phyloP scores from a whole-genome alignment of 805 yeast species.

The Cyberlindnera xishuangbannaensis region DNA sequence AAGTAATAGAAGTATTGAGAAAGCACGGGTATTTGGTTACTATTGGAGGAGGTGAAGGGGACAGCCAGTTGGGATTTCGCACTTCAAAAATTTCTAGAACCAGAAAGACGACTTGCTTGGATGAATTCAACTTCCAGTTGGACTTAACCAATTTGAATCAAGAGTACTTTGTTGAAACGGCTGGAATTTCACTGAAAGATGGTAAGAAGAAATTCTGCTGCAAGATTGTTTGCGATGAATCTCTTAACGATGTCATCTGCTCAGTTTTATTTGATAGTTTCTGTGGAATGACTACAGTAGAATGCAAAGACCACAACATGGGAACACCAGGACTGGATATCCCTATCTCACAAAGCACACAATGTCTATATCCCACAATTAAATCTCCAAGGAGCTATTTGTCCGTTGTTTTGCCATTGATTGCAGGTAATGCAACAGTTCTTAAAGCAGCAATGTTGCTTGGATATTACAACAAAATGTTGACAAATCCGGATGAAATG shows the following conservation, averaged over 20 bases:
- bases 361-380: neutral
- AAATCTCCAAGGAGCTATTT: slow-evolving; percentile 4
- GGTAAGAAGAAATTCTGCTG: slow-evolving; percentile 10
- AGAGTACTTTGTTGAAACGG: slow-evolving; percentile 11
- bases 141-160: slow-evolving; percentile 1
- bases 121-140: slow-evolving; percentile 4
- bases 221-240: slow-evolving; percentile 5
- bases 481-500: slow-evolving; percentile 5
- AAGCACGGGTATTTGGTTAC: slow-evolving; percentile 9
- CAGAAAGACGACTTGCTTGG: neutral
- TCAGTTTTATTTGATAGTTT: slow-evolving; percentile 8
- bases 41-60: neutral
- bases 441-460: slow-evolving; percentile 10
- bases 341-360: slow-evolving; percentile 3
- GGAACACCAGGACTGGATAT: slow-evolving; percentile 6
- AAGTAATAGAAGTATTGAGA: slow-evolving; percentile 8
- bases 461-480: slow-evolving; percentile 8
- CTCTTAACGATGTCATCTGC: slow-evolving; percentile 7
- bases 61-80: neutral
- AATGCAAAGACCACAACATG: neutral
- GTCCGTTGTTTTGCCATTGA: slow-evolving; percentile 9
- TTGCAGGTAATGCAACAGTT: slow-evolving; percentile 14
- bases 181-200: slow-evolving; percentile 9
- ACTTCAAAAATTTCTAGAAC: neutral
- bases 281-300: slow-evolving; percentile 9